Conservation (phyloP, 805 yeast genomes). For the Candida michaelii region DNA sequence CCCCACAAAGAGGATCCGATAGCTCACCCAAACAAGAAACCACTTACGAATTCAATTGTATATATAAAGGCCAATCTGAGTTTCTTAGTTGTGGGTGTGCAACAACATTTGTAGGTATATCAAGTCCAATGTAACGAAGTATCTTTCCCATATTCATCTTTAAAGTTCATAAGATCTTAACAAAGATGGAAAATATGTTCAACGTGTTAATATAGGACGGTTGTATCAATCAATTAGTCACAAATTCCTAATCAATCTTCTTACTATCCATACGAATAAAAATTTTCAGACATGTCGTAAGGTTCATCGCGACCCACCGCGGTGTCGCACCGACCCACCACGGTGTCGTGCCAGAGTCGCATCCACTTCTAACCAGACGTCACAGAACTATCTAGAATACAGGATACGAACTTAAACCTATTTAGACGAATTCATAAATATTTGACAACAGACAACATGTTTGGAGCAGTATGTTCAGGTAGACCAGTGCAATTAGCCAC, state of each 20-base stretch:
- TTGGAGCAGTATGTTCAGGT: slow-evolving; percentile 77
- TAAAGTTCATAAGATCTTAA: slow-evolving; percentile 26
- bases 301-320: background rate
- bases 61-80: slow-evolving; percentile 30
- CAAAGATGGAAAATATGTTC: slow-evolving; percentile 83
- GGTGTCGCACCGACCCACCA: background rate
- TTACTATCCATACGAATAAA: slow-evolving; percentile 12
- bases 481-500: slow-evolving; percentile 57
- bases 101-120: slow-evolving; percentile 58
- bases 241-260: slow-evolving; percentile 11
- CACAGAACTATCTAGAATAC: background rate
- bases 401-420: no score
- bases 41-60: slow-evolving; percentile 33
- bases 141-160: slow-evolving; percentile 81
- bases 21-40: no score
- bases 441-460: slow-evolving; percentile 41
- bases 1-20: no score
- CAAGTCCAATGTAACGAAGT: slow-evolving; percentile 54
- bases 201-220: slow-evolving; percentile 63
- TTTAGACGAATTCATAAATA: no score
- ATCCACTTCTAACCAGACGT: no score
- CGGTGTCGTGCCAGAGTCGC: no score
- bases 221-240: slow-evolving; percentile 48
- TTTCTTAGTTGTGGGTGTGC: slow-evolving; percentile 65
- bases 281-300: background rate